Evolutionary conservation across 306 rosid species (phyloP), one percentile per base, ranked within the genome.

Genomic region (Malus sieversii): DNA sequence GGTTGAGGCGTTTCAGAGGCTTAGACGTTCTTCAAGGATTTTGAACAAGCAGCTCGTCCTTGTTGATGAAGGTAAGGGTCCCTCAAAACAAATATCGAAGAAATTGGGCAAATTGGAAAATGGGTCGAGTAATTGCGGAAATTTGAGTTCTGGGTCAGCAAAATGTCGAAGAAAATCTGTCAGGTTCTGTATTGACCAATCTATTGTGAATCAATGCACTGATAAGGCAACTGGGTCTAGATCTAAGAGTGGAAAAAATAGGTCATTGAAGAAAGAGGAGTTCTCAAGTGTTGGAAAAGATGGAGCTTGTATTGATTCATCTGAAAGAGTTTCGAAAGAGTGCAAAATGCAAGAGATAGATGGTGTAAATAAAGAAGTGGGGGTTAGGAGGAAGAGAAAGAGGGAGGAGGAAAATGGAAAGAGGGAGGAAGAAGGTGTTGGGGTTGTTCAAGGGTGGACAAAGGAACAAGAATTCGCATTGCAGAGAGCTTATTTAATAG

Each of bases 381-480:
- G 20, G 69, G 75, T 30, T 73, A 30, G 67, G 45, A 76, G 85
- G 75, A 90, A 87, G 82, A 83, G 88, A 23, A 91, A 94, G 84
- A 78, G 81, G 45, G 84, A 79, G 9, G 79, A 78, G 51, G 46
- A 72, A 25, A 80, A 27, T 19, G 42, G 88, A n/a, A 91, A 93
- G 84, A 78, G 81, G 45, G 83, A 75, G 5, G 79, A 78, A 55
- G 48, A 72, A 25, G 84, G 42, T n/a, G 42, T 51, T 65, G 77
- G 76, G 72, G 25, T 59, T n/a, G 73, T 57, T 3, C 69, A 80
- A 10, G 92, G 89, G 68, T 94, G 98, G 98, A 87, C 90, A 19
- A 83, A 78, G 77, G 96, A 94, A 71, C 97, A 94, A 77, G 93
- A 90, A 75, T 71, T 73, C 70, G 93, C 89, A 12, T 65, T 94